Evolutionary conservation across 345 rosid species (phyloP), one percentile per base, ranked within the genome.

Genomic region (Gossypium anomalum): DNA sequence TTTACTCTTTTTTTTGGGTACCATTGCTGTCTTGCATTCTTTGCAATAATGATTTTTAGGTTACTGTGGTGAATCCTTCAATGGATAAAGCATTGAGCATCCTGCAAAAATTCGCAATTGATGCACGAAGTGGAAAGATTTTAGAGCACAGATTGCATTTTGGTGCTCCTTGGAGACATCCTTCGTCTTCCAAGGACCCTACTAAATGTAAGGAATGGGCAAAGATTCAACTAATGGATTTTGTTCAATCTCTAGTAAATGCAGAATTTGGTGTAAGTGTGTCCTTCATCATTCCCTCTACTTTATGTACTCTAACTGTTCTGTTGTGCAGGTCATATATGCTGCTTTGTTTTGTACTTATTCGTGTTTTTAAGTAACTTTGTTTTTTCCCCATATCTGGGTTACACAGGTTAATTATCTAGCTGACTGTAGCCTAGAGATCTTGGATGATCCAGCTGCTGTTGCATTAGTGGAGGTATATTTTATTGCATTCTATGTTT

Each of bases 111-210:
- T 91, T 91, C 84, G 97, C 92, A 53, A 74, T 60, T 76, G 98
- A 92, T 82, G 97, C 80, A 43, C 87, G 59, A 72, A 80, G 71
- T 57, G 97, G 97, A 83, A 86, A 64, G 70, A 79, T 93, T 80
- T 86, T 89, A 11, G 82, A 82, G 76, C 92, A 90, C 72, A 90
- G 74, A 80, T 76, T 93, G 56, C 85, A 85, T 41, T 96, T 88
- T 86, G 99, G 99, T 80, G 88, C 95, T 80, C 80, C 98, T 70
- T 96, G 98, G 98, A 88, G 97, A 77, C 95, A 96, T 89, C 90
- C 97, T 81, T 93, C 97, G 7, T 76, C 15, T 62, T 76, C 77
- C 4, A 80, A 87, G 53, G 83, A 87, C 78, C 84, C 87, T 49
- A 67, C 77, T 62, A 1, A 52, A 52, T 67, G 69, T 73, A 76